Evolutionary conservation across 2,329 filamentous ascomycete genomes (phyloP), one percentile per base, ranked within the genome.

Genomic region (Penicillium sumatraense): DNA sequence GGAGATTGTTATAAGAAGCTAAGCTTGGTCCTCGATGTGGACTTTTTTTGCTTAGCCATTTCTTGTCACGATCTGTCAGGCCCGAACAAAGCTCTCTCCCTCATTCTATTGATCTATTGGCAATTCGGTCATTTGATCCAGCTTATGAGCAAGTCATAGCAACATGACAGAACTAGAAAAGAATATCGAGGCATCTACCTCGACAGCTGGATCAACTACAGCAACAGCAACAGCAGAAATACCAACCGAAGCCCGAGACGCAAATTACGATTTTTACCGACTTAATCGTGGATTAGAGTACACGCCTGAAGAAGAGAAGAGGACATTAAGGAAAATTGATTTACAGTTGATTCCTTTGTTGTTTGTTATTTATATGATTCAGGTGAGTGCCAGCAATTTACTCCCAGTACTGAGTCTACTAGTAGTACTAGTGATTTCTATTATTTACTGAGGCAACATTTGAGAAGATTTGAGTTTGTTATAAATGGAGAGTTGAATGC

Each of bases 351-450:
- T 86, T 11, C 82, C 84, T 1, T 67, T 86, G 6, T 69, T 86
- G 5, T 85, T 86, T 56, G 60, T 82, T 24, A 85, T 81, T 0
- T 86, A 86, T 64, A 81, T 81, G 71, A 68, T 87, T 56, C 83
- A 85, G 66, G 86, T 85, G 56, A 80, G 49, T 23, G 18, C 24
- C 21, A 2, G n/a, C n/a, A n/a, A n/a, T n/a, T n/a, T n/a, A n/a
- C n/a, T n/a, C n/a, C n/a, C n/a, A n/a, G n/a, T n/a, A n/a, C n/a
- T n/a, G n/a, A n/a, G n/a, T n/a, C n/a, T n/a, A n/a, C n/a, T n/a
- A n/a, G n/a, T n/a, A n/a, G n/a, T n/a, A n/a, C n/a, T n/a, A n/a
- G n/a, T n/a, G n/a, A n/a, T n/a, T n/a, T n/a, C n/a, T n/a, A n/a
- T n/a, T n/a, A n/a, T n/a, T n/a, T n/a, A n/a, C n/a, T n/a, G n/a